These are phyloP conservation scores for sweet orange (Citrus sinensis) DNA, from an alignment of 345 rosid genomes.

Conservation along the genomic window DVS_A1.0 CM039167.1:10620501-10621000, in stretches of 20 bases:
- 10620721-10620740: neutral
- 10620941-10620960: neutral
- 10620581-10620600: neutral
- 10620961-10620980: neutral
- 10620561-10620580: neutral
- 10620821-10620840: conserved; percentile 49
- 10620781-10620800: neutral
- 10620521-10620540: conserved; percentile 35
- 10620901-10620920: neutral
- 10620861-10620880: conserved; percentile 42
- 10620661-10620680: conserved; percentile 69
- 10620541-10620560: neutral
- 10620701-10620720: conserved; percentile 41
- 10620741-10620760: neutral
- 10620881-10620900: neutral
- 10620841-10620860: conserved; percentile 43
- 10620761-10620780: neutral
- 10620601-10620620: neutral
- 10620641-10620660: conserved; percentile 67
- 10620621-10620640: conserved; percentile 69
- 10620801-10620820: conserved; percentile 38
- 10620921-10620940: neutral
- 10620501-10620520: conserved; percentile 74
- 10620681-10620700: conserved; percentile 61
- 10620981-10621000: neutral